Conservation (phyloP, 2,329 filamentous ascomycete species). For the Alternaria tenuissima region DNA sequence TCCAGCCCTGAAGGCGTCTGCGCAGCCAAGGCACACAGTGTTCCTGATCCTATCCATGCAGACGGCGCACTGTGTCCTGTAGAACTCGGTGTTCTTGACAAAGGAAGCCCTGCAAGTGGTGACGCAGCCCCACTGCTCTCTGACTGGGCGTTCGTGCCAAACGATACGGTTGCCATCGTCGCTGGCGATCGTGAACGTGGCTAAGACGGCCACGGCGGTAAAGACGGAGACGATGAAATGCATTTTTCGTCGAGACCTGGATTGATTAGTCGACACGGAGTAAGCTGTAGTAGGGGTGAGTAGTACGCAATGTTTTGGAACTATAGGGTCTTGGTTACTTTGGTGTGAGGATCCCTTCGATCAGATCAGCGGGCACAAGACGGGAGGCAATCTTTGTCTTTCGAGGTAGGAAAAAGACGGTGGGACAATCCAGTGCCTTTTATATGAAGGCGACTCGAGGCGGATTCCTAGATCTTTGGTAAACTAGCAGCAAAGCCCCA, state of each 20-base stretch:
- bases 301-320: neutral
- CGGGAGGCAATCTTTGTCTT: neutral
- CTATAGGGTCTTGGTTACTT: neutral
- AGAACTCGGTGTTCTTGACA: neutral
- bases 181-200: neutral
- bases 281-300: neutral
- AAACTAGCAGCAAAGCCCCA: neutral
- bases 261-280: neutral
- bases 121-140: constrained; percentile 1
- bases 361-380: neutral
- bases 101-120: neutral
- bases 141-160: constrained; percentile 5
- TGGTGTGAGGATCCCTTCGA: neutral
- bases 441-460: neutral
- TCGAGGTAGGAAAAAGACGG: neutral
- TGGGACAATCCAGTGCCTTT: neutral
- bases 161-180: neutral
- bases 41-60: constrained; percentile 2
- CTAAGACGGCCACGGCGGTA: neutral
- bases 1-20: neutral
- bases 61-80: constrained; percentile 1
- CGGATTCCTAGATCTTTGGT: neutral
- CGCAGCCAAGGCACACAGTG: neutral
- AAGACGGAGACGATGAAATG: neutral
- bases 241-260: neutral